Conservation (phyloP, 2,329 filamentous ascomycete species). For the Phialocephala subalpina region DNA sequence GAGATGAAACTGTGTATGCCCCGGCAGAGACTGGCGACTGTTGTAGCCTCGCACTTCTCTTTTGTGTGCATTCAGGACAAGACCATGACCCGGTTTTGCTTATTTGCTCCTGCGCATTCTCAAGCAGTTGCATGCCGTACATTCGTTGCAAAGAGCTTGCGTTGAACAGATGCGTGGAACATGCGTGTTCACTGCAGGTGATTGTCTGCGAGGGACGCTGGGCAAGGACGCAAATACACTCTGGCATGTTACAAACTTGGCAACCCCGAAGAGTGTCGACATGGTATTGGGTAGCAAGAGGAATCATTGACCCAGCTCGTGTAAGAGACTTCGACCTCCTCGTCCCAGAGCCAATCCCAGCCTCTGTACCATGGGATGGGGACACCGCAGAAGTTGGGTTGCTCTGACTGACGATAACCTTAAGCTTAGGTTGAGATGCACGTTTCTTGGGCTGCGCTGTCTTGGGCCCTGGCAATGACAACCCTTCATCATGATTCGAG, state of each 20-base stretch:
- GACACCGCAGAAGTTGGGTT: not conserved
- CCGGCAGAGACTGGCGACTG: not conserved
- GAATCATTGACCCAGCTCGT: not conserved
- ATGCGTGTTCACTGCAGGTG: not conserved
- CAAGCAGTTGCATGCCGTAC: not conserved
- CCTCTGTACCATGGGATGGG: not conserved
- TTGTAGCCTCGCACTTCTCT: not conserved
- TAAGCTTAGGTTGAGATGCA: not conserved
- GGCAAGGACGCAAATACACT: not conserved
- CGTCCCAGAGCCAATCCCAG: not conserved
- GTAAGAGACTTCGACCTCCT: not conserved
- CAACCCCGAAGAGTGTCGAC: not conserved
- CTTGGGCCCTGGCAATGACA: not conserved
- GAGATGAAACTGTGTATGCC: not conserved
- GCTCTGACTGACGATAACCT: not conserved
- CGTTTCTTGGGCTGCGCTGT: not conserved
- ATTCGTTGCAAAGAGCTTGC: not conserved
- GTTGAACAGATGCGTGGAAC: not conserved
- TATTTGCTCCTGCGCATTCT: not conserved
- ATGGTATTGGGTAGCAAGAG: not conserved
- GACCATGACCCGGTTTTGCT: not conserved
- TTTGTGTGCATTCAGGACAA: not conserved
- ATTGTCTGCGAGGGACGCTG: not conserved
- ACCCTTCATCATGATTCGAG: not conserved
- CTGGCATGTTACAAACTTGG: not conserved